These are phyloP conservation scores for Scheffersomyces coipomensis DNA, from an alignment of 805 yeast species.

Conservation along the genomic window DNA sequence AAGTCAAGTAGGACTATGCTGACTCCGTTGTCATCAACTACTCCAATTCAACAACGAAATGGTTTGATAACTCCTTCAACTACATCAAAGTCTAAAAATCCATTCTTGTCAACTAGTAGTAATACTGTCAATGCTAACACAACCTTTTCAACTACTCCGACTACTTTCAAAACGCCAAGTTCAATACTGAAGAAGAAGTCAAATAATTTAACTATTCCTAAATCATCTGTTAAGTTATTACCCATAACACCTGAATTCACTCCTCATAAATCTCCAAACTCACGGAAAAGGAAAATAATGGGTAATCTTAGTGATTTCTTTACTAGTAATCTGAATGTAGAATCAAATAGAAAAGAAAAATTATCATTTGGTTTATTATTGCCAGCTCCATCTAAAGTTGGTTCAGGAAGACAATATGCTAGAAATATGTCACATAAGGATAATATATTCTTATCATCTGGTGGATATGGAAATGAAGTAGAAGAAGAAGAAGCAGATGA, in stretches of 20 bases:
- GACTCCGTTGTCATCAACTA: slow-evolving; percentile 8
- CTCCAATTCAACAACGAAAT: slow-evolving; percentile 1
- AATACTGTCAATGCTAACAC: neutral
- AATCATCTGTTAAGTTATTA: slow-evolving; percentile 3
- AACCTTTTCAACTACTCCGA: too few species aligned
- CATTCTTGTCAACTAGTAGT: neutral
- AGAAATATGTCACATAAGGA: slow-evolving; percentile 10
- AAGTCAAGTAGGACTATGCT: slow-evolving; percentile 8
- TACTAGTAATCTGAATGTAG: slow-evolving; percentile 4
- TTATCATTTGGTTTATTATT: slow-evolving; percentile 25
- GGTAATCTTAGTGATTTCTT: slow-evolving; percentile 5
- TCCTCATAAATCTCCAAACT: slow-evolving; percentile 28
- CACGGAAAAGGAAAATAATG: slow-evolving; percentile 14
- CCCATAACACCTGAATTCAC: slow-evolving; percentile 32
- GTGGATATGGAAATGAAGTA: slow-evolving; percentile 1
- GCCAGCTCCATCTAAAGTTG: slow-evolving; percentile 38
- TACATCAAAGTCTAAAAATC: slow-evolving; percentile 1
- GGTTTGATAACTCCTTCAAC: slow-evolving; percentile 6
- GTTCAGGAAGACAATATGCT: slow-evolving; percentile 29
- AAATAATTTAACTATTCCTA: neutral
- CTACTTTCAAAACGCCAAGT: slow-evolving; percentile 7
- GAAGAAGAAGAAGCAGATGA: neutral
- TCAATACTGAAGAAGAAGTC: slow-evolving; percentile 6
- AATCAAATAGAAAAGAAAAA: slow-evolving; percentile 4
- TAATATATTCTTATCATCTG: neutral